These are phyloP conservation scores for Hypoxylon subgilvum DNA, from an alignment of 495 filamentous ascomycete species.

Conservation along the genomic window DNA sequence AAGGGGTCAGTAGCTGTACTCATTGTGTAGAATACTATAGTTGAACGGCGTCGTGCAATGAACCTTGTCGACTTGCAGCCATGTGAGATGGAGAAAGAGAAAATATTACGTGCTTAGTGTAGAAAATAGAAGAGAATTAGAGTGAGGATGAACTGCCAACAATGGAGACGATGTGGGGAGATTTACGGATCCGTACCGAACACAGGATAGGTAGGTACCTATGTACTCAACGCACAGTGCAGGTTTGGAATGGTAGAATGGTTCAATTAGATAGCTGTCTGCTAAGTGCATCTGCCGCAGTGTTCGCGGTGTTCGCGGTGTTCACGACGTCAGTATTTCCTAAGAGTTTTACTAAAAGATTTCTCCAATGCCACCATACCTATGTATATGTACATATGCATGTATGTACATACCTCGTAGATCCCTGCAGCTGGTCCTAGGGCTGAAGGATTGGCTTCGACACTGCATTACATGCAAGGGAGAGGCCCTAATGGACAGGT, in stretches of 20 bases:
- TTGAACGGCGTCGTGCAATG: conserved; percentile 13
- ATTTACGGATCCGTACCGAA: too few relatives aligned
- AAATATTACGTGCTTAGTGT: not conserved
- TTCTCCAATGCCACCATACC: too few relatives aligned
- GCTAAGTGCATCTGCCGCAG: too few relatives aligned
- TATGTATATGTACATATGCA: not conserved
- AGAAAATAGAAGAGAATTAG: not conserved
- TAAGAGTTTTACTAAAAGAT: too few relatives aligned
- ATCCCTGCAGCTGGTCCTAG: too few relatives aligned
- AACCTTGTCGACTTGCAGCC: conserved; percentile 36
- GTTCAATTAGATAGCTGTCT: too few relatives aligned
- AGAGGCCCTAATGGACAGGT: conserved; percentile 21
- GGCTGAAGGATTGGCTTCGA: conserved; percentile 31
- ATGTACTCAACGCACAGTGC: too few relatives aligned
- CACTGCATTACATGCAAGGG: conserved; percentile 29
- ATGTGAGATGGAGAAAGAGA: conserved; percentile 13
- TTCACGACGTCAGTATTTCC: conserved; percentile 23
- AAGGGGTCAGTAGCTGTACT: conserved; percentile 11
- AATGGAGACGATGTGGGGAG: not conserved
- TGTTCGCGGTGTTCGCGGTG: not conserved
- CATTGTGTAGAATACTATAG: conserved; percentile 20
- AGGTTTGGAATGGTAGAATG: too few relatives aligned
- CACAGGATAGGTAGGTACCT: too few relatives aligned
- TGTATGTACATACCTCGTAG: not conserved
- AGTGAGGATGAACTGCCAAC: not conserved